Conservation (phyloP, 2,329 filamentous ascomycete genomes). For the Cladosporium sp. region DNA sequence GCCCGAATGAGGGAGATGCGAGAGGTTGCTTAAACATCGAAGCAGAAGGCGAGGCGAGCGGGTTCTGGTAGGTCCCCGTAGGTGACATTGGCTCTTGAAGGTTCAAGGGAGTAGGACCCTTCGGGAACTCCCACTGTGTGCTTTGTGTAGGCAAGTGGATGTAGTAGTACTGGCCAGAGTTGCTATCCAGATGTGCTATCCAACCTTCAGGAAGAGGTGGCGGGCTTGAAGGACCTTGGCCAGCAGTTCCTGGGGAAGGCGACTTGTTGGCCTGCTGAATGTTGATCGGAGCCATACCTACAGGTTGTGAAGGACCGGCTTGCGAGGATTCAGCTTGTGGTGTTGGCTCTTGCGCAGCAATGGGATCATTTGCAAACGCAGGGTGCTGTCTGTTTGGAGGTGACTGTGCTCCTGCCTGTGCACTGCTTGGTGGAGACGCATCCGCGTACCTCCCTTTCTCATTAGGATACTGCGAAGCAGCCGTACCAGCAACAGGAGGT, state of each 20-base stretch:
- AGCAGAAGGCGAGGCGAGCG: conserved; percentile 42
- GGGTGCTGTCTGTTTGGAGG: conserved; percentile 59
- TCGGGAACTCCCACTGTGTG: conserved; percentile 98
- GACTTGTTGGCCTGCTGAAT: conserved; percentile 31
- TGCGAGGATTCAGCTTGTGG: conserved; percentile 42
- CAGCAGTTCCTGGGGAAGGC: conserved; percentile 35
- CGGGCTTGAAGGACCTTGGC: conserved; percentile 69
- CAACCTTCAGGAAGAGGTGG: conserved; percentile 94
- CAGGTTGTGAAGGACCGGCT: conserved; percentile 27
- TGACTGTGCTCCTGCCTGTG: conserved; percentile 14
- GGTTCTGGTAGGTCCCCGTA: conserved; percentile 52
- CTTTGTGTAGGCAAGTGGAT: conserved; percentile 94
- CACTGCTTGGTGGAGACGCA: conserved; percentile 30
- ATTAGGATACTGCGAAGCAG: conserved; percentile 61
- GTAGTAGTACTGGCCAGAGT: conserved; percentile 97
- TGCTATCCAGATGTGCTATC: conserved; percentile 95
- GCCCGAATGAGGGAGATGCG: conserved; percentile 70
- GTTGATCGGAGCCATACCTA: conserved; percentile 40
- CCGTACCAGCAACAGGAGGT: conserved; percentile 36
- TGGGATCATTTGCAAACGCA: conserved; percentile 80
- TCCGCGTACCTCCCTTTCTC: conserved; percentile 65
- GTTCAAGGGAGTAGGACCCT: conserved; percentile 85
- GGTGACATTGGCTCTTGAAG: conserved; percentile 84
- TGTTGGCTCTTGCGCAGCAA: conserved; percentile 39
- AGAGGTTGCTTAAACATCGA: conserved; percentile 61